phyloP scores from a whole-genome alignment of 495 filamentous ascomycete genomes.

The Hyaloscypha bicolor region DNA sequence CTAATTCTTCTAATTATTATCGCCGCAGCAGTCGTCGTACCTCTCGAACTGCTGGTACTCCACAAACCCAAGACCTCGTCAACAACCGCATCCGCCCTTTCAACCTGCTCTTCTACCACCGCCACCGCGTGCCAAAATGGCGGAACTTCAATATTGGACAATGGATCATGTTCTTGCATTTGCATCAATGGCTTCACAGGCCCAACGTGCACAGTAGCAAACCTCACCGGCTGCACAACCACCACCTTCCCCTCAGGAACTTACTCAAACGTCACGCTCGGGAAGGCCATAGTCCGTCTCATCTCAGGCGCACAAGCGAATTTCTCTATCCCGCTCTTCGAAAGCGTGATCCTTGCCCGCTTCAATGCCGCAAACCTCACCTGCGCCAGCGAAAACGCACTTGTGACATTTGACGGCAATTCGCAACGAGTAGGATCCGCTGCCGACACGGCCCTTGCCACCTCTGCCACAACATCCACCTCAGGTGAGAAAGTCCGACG shows the following conservation, averaged over 20 bases:
- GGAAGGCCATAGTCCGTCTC: constrained; percentile 73
- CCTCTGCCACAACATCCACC: constrained; percentile 9
- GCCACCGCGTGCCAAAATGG: constrained; percentile 70
- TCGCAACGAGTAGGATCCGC: constrained; percentile 39
- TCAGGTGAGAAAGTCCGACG: neutral
- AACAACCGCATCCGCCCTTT: constrained; percentile 50
- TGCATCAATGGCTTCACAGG: constrained; percentile 88
- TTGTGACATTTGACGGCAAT: constrained; percentile 76
- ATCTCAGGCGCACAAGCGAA: constrained; percentile 63
- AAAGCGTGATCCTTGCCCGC: constrained; percentile 66
- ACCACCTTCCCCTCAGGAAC: constrained; percentile 47
- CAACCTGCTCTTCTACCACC: constrained; percentile 39
- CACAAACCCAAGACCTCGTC: constrained; percentile 42
- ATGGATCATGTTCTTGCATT: constrained; percentile 76
- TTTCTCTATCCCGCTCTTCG: constrained; percentile 75
- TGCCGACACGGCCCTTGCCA: constrained; percentile 23
- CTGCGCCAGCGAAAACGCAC: constrained; percentile 80
- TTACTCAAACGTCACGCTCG: constrained; percentile 66
- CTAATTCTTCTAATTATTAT: constrained; percentile 73
- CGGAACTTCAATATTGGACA: constrained; percentile 69
- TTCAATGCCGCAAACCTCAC: constrained; percentile 74
- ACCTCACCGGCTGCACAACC: constrained; percentile 71
- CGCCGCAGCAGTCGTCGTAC: constrained; percentile 84
- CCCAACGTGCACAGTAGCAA: constrained; percentile 62
- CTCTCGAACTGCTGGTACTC: constrained; percentile 79